phyloP scores from a whole-genome alignment of 805 yeast species.

The Yamadazyma endophytica region DNA sequence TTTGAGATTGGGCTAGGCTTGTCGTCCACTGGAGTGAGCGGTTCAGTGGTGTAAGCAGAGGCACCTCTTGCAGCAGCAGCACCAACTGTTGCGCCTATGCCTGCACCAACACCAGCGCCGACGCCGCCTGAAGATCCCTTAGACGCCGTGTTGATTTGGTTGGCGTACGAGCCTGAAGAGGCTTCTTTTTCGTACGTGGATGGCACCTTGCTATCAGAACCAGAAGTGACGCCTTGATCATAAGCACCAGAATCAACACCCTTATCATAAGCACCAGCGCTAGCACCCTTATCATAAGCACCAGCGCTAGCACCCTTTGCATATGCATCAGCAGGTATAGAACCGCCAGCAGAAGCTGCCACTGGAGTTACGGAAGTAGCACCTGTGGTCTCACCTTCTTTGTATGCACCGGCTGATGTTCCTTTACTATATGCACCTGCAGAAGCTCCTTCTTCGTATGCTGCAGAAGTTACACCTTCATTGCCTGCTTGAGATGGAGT shows the following conservation, averaged over 20 bases:
- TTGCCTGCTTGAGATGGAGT: too few relatives aligned
- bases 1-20: not conserved
- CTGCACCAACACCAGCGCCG: too few relatives aligned
- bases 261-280: slow-evolving; percentile 1
- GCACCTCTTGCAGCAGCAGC: not conserved
- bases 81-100: slow-evolving; percentile 1
- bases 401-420: too few relatives aligned
- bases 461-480: too few relatives aligned
- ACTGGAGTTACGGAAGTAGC: not conserved
- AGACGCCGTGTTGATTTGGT: too few relatives aligned
- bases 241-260: slow-evolving; percentile 1
- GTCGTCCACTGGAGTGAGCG: slow-evolving; percentile 1
- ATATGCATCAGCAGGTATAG: slow-evolving; percentile 8
- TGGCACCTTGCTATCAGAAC: too few relatives aligned
- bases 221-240: slow-evolving; percentile 1
- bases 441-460: too few relatives aligned
- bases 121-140: too few relatives aligned
- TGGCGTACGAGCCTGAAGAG: too few relatives aligned
- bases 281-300: slow-evolving; percentile 6
- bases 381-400: too few relatives aligned
- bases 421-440: too few relatives aligned
- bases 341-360: slow-evolving; percentile 1
- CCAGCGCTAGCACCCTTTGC: slow-evolving; percentile 6
- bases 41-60: slow-evolving; percentile 5
- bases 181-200: too few relatives aligned